Percentiles rank a stretch among this genome's conserved stretches.
These are phyloP conservation scores for Penicillium fuscoglaucum DNA, from an alignment of 2,329 filamentous ascomycete species.

Conservation along the genomic window DNA sequence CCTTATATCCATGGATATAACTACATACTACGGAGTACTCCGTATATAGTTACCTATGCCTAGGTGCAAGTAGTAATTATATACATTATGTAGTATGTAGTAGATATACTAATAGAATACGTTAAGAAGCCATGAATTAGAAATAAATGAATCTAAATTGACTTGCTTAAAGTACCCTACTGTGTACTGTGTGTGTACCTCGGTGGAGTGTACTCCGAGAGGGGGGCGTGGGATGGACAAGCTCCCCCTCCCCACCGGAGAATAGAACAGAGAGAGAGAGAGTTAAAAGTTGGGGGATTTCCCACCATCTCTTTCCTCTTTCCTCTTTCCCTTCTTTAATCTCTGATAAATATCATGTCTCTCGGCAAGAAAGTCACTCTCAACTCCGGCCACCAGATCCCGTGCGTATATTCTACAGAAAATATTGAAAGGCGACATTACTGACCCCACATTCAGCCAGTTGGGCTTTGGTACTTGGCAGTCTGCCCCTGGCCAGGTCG, in stretches of 20 bases:
- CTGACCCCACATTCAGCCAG: constrained; percentile 27
- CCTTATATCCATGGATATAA: too few species aligned
- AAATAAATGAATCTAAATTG: not conserved
- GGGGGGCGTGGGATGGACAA: constrained; percentile 18
- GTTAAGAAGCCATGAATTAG: too few species aligned
- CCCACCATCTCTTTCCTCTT: not conserved
- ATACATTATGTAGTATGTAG: not conserved
- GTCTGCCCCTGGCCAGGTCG: constrained; percentile 42
- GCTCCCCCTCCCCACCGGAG: constrained; percentile 15
- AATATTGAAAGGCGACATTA: not conserved
- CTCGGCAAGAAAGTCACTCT: constrained; percentile 43
- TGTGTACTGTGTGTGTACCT: not conserved
- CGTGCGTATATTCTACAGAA: constrained; percentile 29
- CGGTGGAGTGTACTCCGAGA: constrained; percentile 27
- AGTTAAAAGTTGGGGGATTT: constrained; percentile 12
- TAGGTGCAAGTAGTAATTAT: not conserved
- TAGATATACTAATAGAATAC: not conserved
- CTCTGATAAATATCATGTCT: constrained; percentile 34
- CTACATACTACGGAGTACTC: too few species aligned
- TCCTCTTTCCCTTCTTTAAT: constrained; percentile 6
- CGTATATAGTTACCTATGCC: too few species aligned
- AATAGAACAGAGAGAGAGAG: not conserved
- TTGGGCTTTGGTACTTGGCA: constrained; percentile 46
- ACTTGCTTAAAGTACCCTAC: not conserved
- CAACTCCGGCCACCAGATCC: constrained; percentile 41